Conservation (phyloP, 139 green algal genomes). For the Astrephomene gubernaculifera region DNA sequence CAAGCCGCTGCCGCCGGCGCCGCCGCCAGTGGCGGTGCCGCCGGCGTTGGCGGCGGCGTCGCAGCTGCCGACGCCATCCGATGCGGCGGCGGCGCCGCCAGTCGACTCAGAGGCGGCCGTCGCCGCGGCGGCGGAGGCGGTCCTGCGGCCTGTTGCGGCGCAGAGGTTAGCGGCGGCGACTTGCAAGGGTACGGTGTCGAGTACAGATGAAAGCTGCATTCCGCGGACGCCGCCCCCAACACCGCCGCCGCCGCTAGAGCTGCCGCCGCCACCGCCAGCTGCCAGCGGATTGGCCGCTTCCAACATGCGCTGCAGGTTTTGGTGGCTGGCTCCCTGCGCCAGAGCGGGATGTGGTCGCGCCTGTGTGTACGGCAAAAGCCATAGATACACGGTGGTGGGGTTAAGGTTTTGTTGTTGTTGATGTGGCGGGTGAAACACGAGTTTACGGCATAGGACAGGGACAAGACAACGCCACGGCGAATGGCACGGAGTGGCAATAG, state of each 20-base stretch:
- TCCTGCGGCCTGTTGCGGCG: constrained; percentile 10
- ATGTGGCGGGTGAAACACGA: too few relatives aligned
- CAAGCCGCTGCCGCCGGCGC: background rate
- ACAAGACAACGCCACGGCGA: background rate
- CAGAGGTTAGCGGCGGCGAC: constrained; percentile 27
- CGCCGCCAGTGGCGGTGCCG: background rate
- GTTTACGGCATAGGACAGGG: background rate
- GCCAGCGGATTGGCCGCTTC: constrained; percentile 6
- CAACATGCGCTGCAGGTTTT: constrained; percentile 35
- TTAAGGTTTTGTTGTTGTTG: too few relatives aligned
- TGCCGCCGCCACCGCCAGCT: background rate
- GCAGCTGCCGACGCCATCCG: constrained; percentile 4
- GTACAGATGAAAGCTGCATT: background rate
- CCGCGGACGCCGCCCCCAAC: background rate
- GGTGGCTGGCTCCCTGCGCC: background rate
- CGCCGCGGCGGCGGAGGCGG: background rate
- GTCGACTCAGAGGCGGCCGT: background rate
- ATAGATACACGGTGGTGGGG: too few relatives aligned
- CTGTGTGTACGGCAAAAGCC: background rate
- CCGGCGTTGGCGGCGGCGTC: background rate
- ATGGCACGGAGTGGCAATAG: background rate
- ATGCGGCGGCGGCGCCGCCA: background rate
- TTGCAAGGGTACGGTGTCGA: constrained; percentile 2
- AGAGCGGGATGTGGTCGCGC: constrained; percentile 22
- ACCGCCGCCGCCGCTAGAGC: background rate